Percentiles rank a stretch among this genome's conserved stretches.
phyloP scores from a whole-genome alignment of 2,329 filamentous ascomycete genomes.

The Trichoderma guizhouense region DNA sequence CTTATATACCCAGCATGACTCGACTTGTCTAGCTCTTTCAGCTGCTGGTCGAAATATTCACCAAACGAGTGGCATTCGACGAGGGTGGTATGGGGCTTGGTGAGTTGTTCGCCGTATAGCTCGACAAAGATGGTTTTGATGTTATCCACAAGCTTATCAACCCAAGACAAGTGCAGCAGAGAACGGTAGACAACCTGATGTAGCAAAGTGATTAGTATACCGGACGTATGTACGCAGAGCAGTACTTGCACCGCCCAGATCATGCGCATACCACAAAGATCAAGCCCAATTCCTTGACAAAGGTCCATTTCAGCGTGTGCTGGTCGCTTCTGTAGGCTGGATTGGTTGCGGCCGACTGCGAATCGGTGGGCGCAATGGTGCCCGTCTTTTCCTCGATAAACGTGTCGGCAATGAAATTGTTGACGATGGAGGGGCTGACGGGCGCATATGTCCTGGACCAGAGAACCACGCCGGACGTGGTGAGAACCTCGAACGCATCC shows the following conservation, averaged over 20 bases:
- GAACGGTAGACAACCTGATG: conserved; percentile 90
- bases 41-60: conserved; percentile 89
- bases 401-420: conserved; percentile 91
- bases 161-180: conserved; percentile 91
- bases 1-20: conserved; percentile 28
- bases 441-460: conserved; percentile 87
- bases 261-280: conserved; percentile 75
- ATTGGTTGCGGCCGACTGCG: conserved; percentile 58
- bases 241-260: conserved; percentile 13
- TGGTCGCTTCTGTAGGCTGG: conserved; percentile 84
- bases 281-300: conserved; percentile 85
- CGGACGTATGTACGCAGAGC: not conserved
- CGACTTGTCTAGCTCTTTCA: conserved; percentile 71
- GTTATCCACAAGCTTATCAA: conserved; percentile 94
- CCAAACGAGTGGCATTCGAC: conserved; percentile 80
- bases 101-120: conserved; percentile 84
- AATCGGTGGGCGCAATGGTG: conserved; percentile 57
- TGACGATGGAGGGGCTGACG: conserved; percentile 79
- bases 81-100: conserved; percentile 72
- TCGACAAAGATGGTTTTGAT: conserved; percentile 89
- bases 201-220: conserved; percentile 22
- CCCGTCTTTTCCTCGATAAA: conserved; percentile 92
- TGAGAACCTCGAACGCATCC: conserved; percentile 95
- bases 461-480: conserved; percentile 91
- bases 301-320: conserved; percentile 91